Conservation (phyloP, 208 protist species). For the Perkinsela sp. region DNA sequence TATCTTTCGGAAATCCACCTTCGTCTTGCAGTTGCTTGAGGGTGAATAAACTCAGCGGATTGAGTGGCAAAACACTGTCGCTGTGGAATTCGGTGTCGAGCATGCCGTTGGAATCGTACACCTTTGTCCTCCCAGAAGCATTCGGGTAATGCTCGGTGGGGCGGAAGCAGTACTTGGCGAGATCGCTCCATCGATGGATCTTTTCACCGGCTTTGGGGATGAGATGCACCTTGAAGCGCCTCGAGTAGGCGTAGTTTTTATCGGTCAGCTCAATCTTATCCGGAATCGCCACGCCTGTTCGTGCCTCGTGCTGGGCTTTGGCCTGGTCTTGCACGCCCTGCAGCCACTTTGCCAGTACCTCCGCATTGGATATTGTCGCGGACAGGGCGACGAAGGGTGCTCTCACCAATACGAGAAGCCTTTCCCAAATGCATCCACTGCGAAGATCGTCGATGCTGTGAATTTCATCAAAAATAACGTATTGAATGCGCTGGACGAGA, state of each 20-base stretch:
- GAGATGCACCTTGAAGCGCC: slow-evolving; percentile 36
- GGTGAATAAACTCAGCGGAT: slow-evolving; percentile 52
- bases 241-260: slow-evolving; percentile 7
- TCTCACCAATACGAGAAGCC: slow-evolving; percentile 54
- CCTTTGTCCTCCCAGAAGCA: not conserved
- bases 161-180: slow-evolving; percentile 30
- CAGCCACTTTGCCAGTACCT: slow-evolving; percentile 64
- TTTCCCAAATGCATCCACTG: slow-evolving; percentile 67
- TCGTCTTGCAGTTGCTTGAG: slow-evolving; percentile 27
- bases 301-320: slow-evolving; percentile 8
- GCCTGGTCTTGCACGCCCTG: slow-evolving; percentile 33
- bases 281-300: not conserved
- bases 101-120: slow-evolving; percentile 16
- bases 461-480: slow-evolving; percentile 82
- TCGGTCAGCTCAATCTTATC: not conserved
- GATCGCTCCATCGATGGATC: slow-evolving; percentile 65
- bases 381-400: slow-evolving; percentile 76
- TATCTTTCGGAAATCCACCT: slow-evolving; percentile 38
- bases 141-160: slow-evolving; percentile 2
- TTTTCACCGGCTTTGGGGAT: slow-evolving; percentile 20
- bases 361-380: slow-evolving; percentile 71
- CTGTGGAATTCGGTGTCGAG: slow-evolving; percentile 21
- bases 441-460: slow-evolving; percentile 66
- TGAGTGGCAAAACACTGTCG: slow-evolving; percentile 32
- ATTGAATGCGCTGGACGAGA: slow-evolving; percentile 52